Base-by-base conservation (phyloP, 805 yeast species). In the Blastobotrys americana region DNA sequence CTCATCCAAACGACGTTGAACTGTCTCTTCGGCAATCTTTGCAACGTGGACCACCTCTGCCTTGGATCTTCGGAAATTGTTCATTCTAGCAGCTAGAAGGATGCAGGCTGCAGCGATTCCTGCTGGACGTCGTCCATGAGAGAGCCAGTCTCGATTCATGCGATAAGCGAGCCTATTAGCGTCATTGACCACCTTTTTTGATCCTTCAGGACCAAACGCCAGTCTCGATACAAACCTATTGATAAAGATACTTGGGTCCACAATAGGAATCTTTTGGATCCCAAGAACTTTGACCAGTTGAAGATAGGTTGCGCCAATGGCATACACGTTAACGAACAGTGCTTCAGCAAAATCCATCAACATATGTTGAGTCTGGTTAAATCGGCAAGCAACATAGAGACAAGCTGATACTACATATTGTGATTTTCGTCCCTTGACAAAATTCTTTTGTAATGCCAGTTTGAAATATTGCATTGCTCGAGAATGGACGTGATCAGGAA, bases 51-150 rank as follows among this genome's bases (percentile, higher is more conserved):
- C 97, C 43, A 93, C 82, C 61, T 94, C 97, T 1, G 89, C 76
- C 61, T 90, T 96, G 2, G 95, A 82, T 58, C 97, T 73, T 58
- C 96, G 74, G 60, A 84, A 81, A 59, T 89, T 89, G 65, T 93
- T 93, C 97, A 93, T 94, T 64, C 98, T 75, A 2, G 97, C 93
- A 0, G 99, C 98, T 41, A 93, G 67, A 37, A 94, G 61, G 1
- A 93, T 71, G 64, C 97, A 88, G 0, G 98, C 98, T 18, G 97
- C 99, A 0, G 98, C 98, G 43, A 93, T 78, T 56, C 99, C 98
- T 0, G 98, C 97, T 0, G 99, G 98, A 50, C 97, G 73, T 59
- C 99, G 76, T 20, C 99, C 99, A 65, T 87, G 95, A 60, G 82
- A 85, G 54, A 93, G 84, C 97, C 97, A 93, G 58, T 93, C 97